Conservation (phyloP, 106 monocot species). For the Hemerocallis citrina region DNA sequence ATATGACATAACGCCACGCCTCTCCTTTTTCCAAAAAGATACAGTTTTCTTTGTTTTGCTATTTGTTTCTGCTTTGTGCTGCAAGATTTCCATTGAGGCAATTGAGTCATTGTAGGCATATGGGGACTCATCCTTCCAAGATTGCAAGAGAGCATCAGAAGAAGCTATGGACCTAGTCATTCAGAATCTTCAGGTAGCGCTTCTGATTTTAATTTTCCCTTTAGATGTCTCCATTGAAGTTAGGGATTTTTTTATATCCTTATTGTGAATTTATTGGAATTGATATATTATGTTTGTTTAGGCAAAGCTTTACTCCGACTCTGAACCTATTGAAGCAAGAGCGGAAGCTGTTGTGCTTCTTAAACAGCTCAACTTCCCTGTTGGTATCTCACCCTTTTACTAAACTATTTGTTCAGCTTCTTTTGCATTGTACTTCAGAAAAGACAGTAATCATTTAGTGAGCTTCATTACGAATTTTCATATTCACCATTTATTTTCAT, state of each 20-base stretch:
- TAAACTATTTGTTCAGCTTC: constrained; percentile 5
- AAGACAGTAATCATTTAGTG: neutral
- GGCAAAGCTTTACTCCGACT: constrained; percentile 82
- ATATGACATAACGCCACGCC: too few relatives aligned
- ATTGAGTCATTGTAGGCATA: constrained; percentile 56
- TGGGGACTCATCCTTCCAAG: constrained; percentile 93
- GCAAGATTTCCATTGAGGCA: neutral
- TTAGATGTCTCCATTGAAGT: neutral
- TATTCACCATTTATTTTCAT: neutral
- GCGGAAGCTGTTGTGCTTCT: constrained; percentile 99
- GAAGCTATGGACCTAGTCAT: constrained; percentile 73
- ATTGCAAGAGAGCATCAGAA: constrained; percentile 95
- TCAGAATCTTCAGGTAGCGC: constrained; percentile 71
- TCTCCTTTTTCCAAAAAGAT: too few relatives aligned
- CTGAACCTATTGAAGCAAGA: constrained; percentile 90
- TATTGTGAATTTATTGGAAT: neutral
- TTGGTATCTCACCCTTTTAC: constrained; percentile 43
- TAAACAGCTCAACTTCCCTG: constrained; percentile 89
- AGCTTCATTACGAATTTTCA: neutral
- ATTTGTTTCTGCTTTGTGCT: neutral
- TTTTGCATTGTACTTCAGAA: constrained; percentile 6
- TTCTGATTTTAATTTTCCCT: neutral
- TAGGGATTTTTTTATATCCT: neutral
- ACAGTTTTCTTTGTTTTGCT: neutral
- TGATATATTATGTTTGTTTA: constrained; percentile 9